Conservation (phyloP, 805 yeast genomes). For the Candida piceae region DNA sequence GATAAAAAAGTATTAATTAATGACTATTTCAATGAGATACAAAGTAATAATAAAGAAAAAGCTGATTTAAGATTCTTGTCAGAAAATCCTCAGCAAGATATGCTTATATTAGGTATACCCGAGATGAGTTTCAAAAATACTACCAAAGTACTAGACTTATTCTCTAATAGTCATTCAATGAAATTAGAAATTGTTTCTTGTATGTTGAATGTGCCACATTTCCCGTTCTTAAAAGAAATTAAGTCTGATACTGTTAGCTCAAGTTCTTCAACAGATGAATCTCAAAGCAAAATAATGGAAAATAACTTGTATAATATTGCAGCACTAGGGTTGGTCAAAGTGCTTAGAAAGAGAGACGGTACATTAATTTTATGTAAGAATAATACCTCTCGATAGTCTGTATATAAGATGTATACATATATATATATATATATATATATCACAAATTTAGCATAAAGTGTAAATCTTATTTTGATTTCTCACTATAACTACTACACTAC, state of each 20-base stretch:
- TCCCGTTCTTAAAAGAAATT: slow-evolving; percentile 18
- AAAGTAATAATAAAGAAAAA: neutral
- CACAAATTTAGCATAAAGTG: too few species aligned
- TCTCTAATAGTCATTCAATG: slow-evolving; percentile 2
- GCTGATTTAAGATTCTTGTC: slow-evolving; percentile 1
- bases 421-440: too few species aligned
- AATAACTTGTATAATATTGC: slow-evolving; percentile 22
- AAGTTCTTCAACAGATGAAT: neutral
- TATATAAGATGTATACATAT: too few species aligned
- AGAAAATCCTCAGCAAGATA: neutral
- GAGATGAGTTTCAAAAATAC: slow-evolving; percentile 11
- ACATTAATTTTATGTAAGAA: slow-evolving; percentile 15
- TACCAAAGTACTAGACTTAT: slow-evolving; percentile 7
- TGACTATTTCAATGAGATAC: slow-evolving; percentile 2
- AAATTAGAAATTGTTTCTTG: slow-evolving; percentile 14
- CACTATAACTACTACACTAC: too few species aligned
- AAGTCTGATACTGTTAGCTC: neutral
- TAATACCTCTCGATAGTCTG: too few species aligned
- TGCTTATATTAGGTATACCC: slow-evolving; percentile 13
- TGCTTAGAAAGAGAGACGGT: slow-evolving; percentile 14
- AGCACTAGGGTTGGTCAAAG: slow-evolving; percentile 22
- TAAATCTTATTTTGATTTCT: too few species aligned
- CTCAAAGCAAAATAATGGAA: slow-evolving; percentile 5
- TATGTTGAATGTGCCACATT: slow-evolving; percentile 19
- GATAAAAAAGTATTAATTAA: slow-evolving; percentile 4